phyloP scores from a whole-genome alignment of 73 alveolate genomes.

The Halteria grandinella region DNA sequence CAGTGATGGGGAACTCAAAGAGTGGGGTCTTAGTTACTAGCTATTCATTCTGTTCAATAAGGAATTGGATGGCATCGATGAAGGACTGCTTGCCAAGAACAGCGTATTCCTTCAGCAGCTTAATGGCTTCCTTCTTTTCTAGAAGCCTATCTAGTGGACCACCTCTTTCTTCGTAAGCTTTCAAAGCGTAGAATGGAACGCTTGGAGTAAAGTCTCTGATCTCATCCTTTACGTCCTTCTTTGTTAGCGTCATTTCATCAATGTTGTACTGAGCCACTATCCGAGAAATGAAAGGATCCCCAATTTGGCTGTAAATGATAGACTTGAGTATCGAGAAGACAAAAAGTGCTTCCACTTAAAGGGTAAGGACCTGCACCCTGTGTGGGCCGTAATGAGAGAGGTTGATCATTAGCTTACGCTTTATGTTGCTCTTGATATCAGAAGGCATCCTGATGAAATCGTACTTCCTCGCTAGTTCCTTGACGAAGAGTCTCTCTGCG shows the following conservation, averaged over 20 bases:
- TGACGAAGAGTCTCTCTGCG: constrained; percentile 63
- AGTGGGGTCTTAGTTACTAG: constrained; percentile 35
- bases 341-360: constrained; percentile 66
- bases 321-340: constrained; percentile 66
- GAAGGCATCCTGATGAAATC: constrained; percentile 52
- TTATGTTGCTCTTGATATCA: constrained; percentile 56
- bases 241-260: constrained; percentile 5
- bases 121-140: constrained; percentile 53
- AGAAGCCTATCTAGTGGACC: constrained; percentile 62
- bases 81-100: constrained; percentile 60
- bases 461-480: constrained; percentile 67
- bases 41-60: constrained; percentile 36
- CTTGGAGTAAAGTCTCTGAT: too few relatives aligned
- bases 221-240: too few relatives aligned
- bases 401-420: constrained; percentile 42
- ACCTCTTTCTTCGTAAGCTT: constrained; percentile 52
- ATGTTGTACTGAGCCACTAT: constrained; percentile 56
- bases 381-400: constrained; percentile 31
- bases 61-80: constrained; percentile 44
- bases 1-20: constrained; percentile 57
- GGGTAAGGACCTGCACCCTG: constrained; percentile 14
- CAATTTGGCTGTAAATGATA: constrained; percentile 47
- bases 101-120: constrained; percentile 59
- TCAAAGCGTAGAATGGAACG: constrained; percentile 51
- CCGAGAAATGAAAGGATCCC: constrained; percentile 57